Conservation (phyloP, 2,329 filamentous ascomycete genomes). For the Coniochaeta sp. region DNA sequence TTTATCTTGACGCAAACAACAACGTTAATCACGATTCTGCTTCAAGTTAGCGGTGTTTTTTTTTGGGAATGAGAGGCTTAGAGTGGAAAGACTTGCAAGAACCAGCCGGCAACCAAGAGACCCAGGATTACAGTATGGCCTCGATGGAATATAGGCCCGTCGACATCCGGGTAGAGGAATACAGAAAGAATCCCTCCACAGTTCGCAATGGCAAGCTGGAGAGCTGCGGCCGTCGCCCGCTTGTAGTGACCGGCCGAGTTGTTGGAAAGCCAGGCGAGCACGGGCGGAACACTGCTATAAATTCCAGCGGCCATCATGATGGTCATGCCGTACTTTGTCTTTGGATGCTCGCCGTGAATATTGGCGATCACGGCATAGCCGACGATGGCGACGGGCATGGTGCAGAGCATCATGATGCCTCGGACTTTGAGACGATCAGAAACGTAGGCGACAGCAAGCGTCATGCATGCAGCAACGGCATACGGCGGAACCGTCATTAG, state of each 20-base stretch:
- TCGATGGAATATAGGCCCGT: constrained; percentile 50
- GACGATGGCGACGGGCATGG: constrained; percentile 55
- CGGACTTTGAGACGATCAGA: constrained; percentile 53
- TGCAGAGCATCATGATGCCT: constrained; percentile 55
- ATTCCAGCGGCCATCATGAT: constrained; percentile 60
- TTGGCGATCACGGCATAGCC: constrained; percentile 61
- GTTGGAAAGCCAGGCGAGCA: constrained; percentile 60
- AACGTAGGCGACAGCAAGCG: constrained; percentile 48
- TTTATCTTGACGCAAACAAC: constrained; percentile 58
- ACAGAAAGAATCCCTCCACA: constrained; percentile 56
- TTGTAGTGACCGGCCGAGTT: constrained; percentile 66
- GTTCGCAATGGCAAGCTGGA: constrained; percentile 62
- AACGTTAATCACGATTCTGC: constrained; percentile 53
- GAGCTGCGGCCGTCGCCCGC: constrained; percentile 55
- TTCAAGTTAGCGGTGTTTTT: background rate
- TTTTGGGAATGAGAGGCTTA: background rate
- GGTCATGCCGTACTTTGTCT: constrained; percentile 56
- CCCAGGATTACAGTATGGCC: constrained; percentile 56
- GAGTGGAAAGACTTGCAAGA: constrained; percentile 48
- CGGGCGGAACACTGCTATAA: constrained; percentile 54
- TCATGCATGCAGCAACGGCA: constrained; percentile 49
- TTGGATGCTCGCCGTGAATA: constrained; percentile 31
- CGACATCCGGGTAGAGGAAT: constrained; percentile 51
- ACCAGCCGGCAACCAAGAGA: constrained; percentile 54
- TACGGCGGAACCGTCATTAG: constrained; percentile 60